These are phyloP conservation scores for Cardiospermum halicacabum DNA, from an alignment of 345 rosid genomes.

Conservation along the genomic window DNA sequence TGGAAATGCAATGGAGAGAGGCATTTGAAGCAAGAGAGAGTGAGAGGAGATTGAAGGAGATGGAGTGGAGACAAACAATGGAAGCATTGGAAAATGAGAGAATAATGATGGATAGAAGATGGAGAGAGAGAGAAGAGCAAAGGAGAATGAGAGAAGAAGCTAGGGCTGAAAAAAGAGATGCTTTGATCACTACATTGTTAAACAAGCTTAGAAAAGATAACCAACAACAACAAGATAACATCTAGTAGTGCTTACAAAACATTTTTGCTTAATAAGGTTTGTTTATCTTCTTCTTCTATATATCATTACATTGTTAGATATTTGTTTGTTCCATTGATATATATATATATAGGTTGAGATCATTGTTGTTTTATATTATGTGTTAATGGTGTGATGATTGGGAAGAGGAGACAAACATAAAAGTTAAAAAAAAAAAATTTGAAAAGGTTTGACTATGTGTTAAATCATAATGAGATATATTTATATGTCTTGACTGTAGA, in stretches of 20 bases:
- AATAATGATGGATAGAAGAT: slow-evolving; percentile 68
- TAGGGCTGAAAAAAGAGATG: slow-evolving; percentile 93
- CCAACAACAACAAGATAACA: too few species aligned
- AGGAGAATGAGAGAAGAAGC: slow-evolving; percentile 79
- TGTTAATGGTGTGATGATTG: slow-evolving; percentile 13
- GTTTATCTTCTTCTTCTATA: too few species aligned
- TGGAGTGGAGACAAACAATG: slow-evolving; percentile 88
- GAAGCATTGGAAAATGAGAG: slow-evolving; percentile 83
- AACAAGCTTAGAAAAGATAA: slow-evolving; percentile 62
- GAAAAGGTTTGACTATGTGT: slow-evolving; percentile 14
- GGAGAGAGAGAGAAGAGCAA: slow-evolving; percentile 94
- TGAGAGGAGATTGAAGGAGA: slow-evolving; percentile 72
- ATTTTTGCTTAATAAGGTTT: slow-evolving; percentile 26
- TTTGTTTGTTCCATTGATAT: too few species aligned
- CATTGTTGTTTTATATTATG: not conserved
- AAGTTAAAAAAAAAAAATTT: slow-evolving; percentile 10
- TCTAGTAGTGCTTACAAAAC: too few species aligned
- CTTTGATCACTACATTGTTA: slow-evolving; percentile 68
- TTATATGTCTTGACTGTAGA: slow-evolving; percentile 2
- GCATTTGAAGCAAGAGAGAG: slow-evolving; percentile 66
- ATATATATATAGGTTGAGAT: too few species aligned
- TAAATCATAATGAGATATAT: slow-evolving; percentile 15
- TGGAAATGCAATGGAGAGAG: slow-evolving; percentile 90
- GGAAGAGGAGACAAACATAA: slow-evolving; percentile 6
- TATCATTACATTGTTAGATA: too few species aligned